These are phyloP conservation scores for Ophiostoma sp. DNA, from an alignment of 2,329 filamentous ascomycete species.

Conservation along the genomic window DNA sequence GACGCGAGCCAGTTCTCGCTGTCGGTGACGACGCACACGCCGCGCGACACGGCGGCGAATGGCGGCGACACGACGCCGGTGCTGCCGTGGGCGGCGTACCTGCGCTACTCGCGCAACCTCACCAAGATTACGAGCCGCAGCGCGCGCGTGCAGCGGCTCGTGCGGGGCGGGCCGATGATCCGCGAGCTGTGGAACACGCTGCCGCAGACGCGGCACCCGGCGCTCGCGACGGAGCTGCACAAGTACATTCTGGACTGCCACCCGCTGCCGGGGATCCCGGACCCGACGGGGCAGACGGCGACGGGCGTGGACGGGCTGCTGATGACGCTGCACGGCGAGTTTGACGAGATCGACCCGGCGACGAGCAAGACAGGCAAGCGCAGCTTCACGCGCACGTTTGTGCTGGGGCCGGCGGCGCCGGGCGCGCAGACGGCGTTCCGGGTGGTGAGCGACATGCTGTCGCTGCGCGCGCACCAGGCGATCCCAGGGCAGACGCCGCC, in stretches of 20 bases:
- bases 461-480: slow-evolving; percentile 59
- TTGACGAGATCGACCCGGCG: slow-evolving; percentile 62
- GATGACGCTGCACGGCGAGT: slow-evolving; percentile 76
- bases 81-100: slow-evolving; percentile 66
- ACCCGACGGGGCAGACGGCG: slow-evolving; percentile 58
- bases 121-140: slow-evolving; percentile 56
- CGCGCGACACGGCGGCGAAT: slow-evolving; percentile 40
- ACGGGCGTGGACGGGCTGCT: slow-evolving; percentile 71
- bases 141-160: slow-evolving; percentile 57
- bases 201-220: slow-evolving; percentile 68
- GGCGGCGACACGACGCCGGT: slow-evolving; percentile 30
- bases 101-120: slow-evolving; percentile 73
- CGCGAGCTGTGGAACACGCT: slow-evolving; percentile 62
- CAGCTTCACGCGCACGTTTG: slow-evolving; percentile 76
- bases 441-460: slow-evolving; percentile 74
- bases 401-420: slow-evolving; percentile 68
- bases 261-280: slow-evolving; percentile 63
- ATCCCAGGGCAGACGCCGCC: slow-evolving; percentile 40
- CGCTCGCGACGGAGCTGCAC: slow-evolving; percentile 58
- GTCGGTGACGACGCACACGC: slow-evolving; percentile 58
- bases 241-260: slow-evolving; percentile 84
- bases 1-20: slow-evolving; percentile 68
- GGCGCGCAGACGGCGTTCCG: slow-evolving; percentile 56
- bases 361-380: slow-evolving; percentile 57
- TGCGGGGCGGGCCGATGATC: slow-evolving; percentile 60